These are phyloP conservation scores for Paramecium biaurelia DNA, from an alignment of 73 alveolate genomes.

Conservation along the genomic window DNA sequence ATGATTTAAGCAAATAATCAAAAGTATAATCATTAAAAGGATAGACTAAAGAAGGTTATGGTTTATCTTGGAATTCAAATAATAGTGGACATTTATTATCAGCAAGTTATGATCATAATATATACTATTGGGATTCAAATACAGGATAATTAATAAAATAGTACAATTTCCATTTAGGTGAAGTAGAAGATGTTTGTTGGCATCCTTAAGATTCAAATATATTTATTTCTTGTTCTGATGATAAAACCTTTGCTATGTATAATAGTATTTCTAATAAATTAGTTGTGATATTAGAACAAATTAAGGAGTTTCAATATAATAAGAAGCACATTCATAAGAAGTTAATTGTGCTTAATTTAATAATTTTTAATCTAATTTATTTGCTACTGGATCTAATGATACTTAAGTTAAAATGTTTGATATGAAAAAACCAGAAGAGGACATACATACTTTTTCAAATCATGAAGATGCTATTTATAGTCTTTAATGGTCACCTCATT, in stretches of 20 bases:
- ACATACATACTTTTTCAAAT: background rate
- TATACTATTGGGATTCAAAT: slow-evolving; percentile 92
- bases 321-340: slow-evolving; percentile 90
- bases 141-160: slow-evolving; percentile 34
- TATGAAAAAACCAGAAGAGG: background rate
- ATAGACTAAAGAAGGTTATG: slow-evolving; percentile 94
- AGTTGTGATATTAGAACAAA: slow-evolving; percentile 72
- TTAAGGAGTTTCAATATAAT: background rate
- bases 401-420: slow-evolving; percentile 15
- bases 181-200: slow-evolving; percentile 97
- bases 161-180: slow-evolving; percentile 64
- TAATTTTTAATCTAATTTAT: slow-evolving; percentile 73
- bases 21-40: slow-evolving; percentile 82
- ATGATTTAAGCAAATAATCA: slow-evolving; percentile 87
- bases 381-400: slow-evolving; percentile 13
- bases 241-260: slow-evolving; percentile 79
- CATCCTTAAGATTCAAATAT: slow-evolving; percentile 77
- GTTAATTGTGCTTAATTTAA: slow-evolving; percentile 89
- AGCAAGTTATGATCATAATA: slow-evolving; percentile 90
- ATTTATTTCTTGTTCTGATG: slow-evolving; percentile 96
- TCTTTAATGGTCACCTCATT: slow-evolving; percentile 84
- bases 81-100: slow-evolving; percentile 80
- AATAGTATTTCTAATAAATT: background rate
- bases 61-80: background rate
- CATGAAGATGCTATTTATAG: slow-evolving; percentile 21